Percentiles rank a stretch among this genome's conserved stretches.
Conservation (phyloP, 805 yeast genomes). For the Starmerella floris region DNA sequence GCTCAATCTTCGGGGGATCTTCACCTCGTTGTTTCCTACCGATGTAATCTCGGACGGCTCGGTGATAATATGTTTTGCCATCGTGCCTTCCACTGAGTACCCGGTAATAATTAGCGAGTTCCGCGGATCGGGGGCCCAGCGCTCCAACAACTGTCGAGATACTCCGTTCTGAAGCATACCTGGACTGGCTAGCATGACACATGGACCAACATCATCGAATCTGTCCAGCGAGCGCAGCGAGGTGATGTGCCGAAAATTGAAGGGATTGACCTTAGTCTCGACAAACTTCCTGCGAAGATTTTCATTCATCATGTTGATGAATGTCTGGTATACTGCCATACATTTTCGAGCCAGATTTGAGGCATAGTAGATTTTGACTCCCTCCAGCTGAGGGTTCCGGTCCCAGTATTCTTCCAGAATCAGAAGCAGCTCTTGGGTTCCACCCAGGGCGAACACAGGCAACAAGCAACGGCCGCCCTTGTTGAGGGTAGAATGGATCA, state of each 20-base stretch:
- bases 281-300: slow-evolving; percentile 61
- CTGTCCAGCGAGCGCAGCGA: slow-evolving; percentile 66
- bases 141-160: slow-evolving; percentile 76
- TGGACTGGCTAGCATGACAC: slow-evolving; percentile 92
- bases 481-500: slow-evolving; percentile 68
- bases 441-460: slow-evolving; percentile 93
- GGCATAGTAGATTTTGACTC: slow-evolving; percentile 76
- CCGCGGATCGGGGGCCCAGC: slow-evolving; percentile 95
- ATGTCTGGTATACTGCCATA: slow-evolving; percentile 94
- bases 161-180: slow-evolving; percentile 98
- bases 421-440: slow-evolving; percentile 85
- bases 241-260: slow-evolving; percentile 73
- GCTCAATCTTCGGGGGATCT: slow-evolving; percentile 72
- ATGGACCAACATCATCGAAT: slow-evolving; percentile 88
- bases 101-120: slow-evolving; percentile 85
- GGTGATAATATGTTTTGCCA: slow-evolving; percentile 79
- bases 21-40: slow-evolving; percentile 59
- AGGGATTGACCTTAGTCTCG: slow-evolving; percentile 75
- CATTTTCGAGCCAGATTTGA: slow-evolving; percentile 88
- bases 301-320: slow-evolving; percentile 95
- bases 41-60: slow-evolving; percentile 91
- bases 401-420: slow-evolving; percentile 94
- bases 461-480: slow-evolving; percentile 85
- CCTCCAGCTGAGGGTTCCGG: slow-evolving; percentile 64
- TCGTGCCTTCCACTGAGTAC: slow-evolving; percentile 95